These are phyloP conservation scores for Emmonsia crescens DNA, from an alignment of 2,329 filamentous ascomycete species.

Conservation along the genomic window DNA sequence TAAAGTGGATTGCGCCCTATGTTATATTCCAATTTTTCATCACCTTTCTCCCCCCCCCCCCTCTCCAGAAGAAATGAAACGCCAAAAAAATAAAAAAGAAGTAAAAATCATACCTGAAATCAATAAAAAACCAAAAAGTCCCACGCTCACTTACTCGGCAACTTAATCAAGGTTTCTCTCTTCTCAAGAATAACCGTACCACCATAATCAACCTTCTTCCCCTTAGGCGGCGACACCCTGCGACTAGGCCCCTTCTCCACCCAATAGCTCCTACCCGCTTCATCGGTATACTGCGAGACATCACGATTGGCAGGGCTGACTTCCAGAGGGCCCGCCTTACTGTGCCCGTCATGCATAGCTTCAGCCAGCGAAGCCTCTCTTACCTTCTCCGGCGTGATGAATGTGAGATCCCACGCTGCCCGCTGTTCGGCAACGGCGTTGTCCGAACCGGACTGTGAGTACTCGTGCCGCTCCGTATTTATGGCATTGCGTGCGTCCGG, in stretches of 20 bases:
- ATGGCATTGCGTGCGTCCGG: constrained; percentile 48
- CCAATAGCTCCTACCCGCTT: constrained; percentile 36
- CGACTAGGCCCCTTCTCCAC: constrained; percentile 30
- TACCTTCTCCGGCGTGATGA: constrained; percentile 56
- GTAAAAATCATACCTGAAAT: neutral
- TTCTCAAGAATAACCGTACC: constrained; percentile 1
- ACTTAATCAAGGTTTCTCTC: constrained; percentile 23
- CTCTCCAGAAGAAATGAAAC: neutral
- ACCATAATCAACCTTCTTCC: constrained; percentile 17
- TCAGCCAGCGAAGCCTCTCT: constrained; percentile 25
- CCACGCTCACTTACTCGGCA: neutral
- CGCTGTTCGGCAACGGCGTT: constrained; percentile 47
- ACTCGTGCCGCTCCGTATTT: constrained; percentile 55
- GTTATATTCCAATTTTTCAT: neutral
- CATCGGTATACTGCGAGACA: constrained; percentile 41
- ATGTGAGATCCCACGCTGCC: constrained; percentile 57
- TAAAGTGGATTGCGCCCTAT: neutral
- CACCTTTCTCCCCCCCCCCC: neutral
- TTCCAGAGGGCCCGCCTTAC: constrained; percentile 43
- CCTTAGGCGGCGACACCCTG: constrained; percentile 27
- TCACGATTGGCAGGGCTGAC: constrained; percentile 52
- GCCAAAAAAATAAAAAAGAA: neutral
- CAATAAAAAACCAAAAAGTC: neutral
- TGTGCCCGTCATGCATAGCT: constrained; percentile 31
- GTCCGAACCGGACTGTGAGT: constrained; percentile 56